These are phyloP conservation scores for Erigeron canadensis DNA, from an alignment of 129 eudicot genomes.

Conservation along the genomic window DNA sequence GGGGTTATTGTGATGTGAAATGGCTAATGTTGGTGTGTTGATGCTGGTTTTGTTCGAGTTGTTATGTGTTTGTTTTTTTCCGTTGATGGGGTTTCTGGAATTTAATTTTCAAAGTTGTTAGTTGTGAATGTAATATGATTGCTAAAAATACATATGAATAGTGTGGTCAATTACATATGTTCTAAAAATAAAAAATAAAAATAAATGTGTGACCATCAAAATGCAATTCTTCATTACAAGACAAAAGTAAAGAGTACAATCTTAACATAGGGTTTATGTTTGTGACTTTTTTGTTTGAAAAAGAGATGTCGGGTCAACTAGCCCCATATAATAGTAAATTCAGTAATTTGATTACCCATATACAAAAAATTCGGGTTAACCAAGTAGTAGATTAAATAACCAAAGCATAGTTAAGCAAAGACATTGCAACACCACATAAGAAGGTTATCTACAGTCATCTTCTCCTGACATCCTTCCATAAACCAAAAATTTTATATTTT, in stretches of 20 bases:
- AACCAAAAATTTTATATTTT: not conserved
- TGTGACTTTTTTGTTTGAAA: not conserved
- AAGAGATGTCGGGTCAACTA: slow-evolving; percentile 23
- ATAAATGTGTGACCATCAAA: too few species aligned
- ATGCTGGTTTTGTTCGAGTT: too few species aligned
- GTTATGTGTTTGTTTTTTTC: too few species aligned
- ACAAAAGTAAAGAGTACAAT: not conserved
- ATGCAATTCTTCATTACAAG: too few species aligned
- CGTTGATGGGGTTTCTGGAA: too few species aligned
- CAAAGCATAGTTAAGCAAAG: slow-evolving; percentile 32
- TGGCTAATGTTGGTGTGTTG: too few species aligned
- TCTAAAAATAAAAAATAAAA: too few species aligned
- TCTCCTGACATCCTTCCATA: not conserved
- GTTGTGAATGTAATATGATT: too few species aligned
- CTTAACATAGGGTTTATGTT: not conserved
- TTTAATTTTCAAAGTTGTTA: too few species aligned
- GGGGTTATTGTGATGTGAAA: too few species aligned
- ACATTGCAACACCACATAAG: slow-evolving; percentile 35
- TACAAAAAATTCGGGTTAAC: slow-evolving; percentile 36
- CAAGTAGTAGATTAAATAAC: slow-evolving; percentile 35
- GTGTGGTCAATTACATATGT: too few species aligned
- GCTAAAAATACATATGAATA: too few species aligned
- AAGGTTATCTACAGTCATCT: slow-evolving; percentile 38
- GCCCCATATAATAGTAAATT: slow-evolving; percentile 16
- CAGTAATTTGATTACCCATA: slow-evolving; percentile 9